These are phyloP conservation scores for Plantago elongata DNA, from an alignment of 257 asterid genomes.

Conservation along the genomic window DNA sequence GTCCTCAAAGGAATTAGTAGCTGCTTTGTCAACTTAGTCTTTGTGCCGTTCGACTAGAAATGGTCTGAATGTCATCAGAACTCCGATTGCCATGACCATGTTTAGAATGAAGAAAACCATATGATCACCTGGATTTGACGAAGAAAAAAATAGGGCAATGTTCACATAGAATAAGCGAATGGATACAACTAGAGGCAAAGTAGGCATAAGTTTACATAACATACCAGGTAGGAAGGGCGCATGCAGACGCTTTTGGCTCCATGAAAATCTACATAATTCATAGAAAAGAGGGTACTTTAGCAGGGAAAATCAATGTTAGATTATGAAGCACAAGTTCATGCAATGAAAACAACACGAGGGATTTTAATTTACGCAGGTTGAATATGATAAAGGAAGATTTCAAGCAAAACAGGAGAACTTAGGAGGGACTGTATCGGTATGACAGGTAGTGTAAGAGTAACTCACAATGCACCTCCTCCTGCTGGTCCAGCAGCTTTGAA, in stretches of 20 bases:
- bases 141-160: background rate
- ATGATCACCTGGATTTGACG: constrained; percentile 51
- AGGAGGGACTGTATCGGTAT: too few relatives aligned
- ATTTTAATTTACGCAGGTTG: too few relatives aligned
- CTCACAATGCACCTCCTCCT: constrained; percentile 71
- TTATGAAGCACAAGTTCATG: too few relatives aligned
- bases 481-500: constrained; percentile 78
- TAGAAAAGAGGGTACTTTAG: constrained; percentile 15
- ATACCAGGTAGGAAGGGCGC: constrained; percentile 23
- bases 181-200: background rate
- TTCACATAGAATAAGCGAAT: background rate
- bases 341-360: too few relatives aligned
- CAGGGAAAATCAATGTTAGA: background rate
- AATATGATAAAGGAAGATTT: too few relatives aligned
- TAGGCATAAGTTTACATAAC: background rate
- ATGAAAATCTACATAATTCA: constrained; percentile 56
- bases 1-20: background rate
- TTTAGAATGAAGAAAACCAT: constrained; percentile 64
- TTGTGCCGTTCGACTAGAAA: constrained; percentile 34
- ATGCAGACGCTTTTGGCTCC: constrained; percentile 65
- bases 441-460: constrained; percentile 8
- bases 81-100: constrained; percentile 45
- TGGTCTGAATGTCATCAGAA: constrained; percentile 55
- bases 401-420: too few relatives aligned
- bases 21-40: background rate